phyloP scores from a whole-genome alignment of 1,284 basidiomycete genomes.

The Fomitopsis pinicola region DNA sequence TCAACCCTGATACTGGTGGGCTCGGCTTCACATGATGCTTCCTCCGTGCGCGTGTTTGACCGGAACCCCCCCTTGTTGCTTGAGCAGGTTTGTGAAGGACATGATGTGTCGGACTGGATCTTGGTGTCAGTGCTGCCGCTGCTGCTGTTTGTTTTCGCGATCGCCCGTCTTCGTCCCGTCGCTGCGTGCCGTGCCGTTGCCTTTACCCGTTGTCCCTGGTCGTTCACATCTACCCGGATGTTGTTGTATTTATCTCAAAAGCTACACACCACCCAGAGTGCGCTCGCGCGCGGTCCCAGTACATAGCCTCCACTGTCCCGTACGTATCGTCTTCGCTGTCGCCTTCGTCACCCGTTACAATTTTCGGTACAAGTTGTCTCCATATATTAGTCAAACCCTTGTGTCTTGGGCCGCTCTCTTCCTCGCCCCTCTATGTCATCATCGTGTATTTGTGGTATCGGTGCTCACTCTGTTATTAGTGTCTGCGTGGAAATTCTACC shows the following conservation, averaged over 20 bases:
- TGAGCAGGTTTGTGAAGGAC: slow-evolving; percentile 6
- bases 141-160: background rate
- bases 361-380: background rate
- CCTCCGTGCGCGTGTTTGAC: background rate
- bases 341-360: background rate
- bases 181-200: background rate
- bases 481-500: background rate
- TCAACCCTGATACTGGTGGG: slow-evolving; percentile 35
- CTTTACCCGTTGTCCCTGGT: background rate
- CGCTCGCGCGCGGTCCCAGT: background rate
- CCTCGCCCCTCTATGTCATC: background rate
- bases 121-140: slow-evolving; percentile 2
- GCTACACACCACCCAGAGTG: background rate
- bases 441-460: background rate
- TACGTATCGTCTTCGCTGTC: slow-evolving; percentile 1
- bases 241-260: slow-evolving; percentile 22
- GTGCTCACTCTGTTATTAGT: slow-evolving; percentile 2
- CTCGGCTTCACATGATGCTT: background rate
- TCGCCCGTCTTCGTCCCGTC: background rate
- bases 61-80: background rate
- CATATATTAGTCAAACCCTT: background rate
- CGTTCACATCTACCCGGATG: slow-evolving; percentile 13
- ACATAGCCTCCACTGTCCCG: background rate
- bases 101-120: background rate
- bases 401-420: background rate